These are phyloP conservation scores for Mucor lusitanicus DNA, from an alignment of 371 early-diverging fungal genomes.

Conservation along the genomic window DNA sequence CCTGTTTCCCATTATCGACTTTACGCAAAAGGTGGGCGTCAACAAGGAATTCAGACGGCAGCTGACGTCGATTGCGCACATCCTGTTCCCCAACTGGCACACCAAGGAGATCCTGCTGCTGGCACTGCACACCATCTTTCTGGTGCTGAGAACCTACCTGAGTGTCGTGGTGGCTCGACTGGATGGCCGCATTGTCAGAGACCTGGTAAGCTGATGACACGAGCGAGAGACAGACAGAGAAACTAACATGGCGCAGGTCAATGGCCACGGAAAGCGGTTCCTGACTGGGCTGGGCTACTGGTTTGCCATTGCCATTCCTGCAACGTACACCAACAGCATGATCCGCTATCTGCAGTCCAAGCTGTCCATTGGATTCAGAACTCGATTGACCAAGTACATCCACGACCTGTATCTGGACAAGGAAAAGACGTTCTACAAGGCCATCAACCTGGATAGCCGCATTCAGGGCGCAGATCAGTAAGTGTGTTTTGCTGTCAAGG, in stretches of 20 bases:
- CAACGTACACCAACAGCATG: slow-evolving; percentile 98
- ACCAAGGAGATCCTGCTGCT: slow-evolving; percentile 83
- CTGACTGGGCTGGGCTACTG: slow-evolving; percentile 74
- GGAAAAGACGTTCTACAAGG: slow-evolving; percentile 81
- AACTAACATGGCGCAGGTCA: slow-evolving; percentile 23
- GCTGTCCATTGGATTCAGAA: slow-evolving; percentile 85
- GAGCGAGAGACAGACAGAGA: too few species aligned
- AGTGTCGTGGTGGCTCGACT: slow-evolving; percentile 91
- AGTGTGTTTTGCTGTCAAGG: slow-evolving; percentile 1
- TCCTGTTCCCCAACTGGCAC: slow-evolving; percentile 70
- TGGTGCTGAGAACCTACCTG: slow-evolving; percentile 89
- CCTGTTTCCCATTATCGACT: slow-evolving; percentile 37
- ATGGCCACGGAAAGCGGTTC: slow-evolving; percentile 39
- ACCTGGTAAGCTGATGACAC: slow-evolving; percentile 84
- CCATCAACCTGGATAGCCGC: slow-evolving; percentile 79
- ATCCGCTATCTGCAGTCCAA: slow-evolving; percentile 92
- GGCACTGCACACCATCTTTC: slow-evolving; percentile 80
- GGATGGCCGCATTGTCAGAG: slow-evolving; percentile 92
- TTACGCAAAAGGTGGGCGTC: slow-evolving; percentile 57
- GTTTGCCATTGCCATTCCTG: slow-evolving; percentile 96
- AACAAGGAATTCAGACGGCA: slow-evolving; percentile 71
- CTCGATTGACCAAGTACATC: slow-evolving; percentile 77
- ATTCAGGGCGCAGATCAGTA: slow-evolving; percentile 88
- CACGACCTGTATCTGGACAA: slow-evolving; percentile 79
- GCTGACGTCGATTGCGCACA: slow-evolving; percentile 66